Evolutionary conservation across 805 yeast species (phyloP), one percentile per base, ranked within the genome.

Genomic region (Lachancea sp.): DNA sequence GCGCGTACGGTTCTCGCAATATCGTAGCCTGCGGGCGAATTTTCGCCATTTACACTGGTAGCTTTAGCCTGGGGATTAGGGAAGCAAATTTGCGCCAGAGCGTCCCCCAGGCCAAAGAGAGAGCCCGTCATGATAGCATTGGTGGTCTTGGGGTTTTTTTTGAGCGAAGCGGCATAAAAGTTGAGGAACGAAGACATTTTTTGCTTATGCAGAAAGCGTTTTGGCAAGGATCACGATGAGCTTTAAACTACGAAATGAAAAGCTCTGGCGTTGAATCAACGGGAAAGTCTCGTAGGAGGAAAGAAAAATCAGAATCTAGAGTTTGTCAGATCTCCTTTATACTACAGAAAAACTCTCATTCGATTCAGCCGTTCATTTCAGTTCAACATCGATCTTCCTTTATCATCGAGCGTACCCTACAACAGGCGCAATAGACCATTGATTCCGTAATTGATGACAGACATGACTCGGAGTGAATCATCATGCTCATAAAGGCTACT

Each of bases 21-120:
- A 53, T 86, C 88, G 58, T 69, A 82, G n/a, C 25, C 32, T 5
- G n/a, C 27, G 6, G 38, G 10, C 11, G 11, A 13, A 6, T 27
- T 27, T 17, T 43, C 38, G 9, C 44, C 31, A 15, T 25, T 16
- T 15, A 6, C 11, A 27, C 25, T 25, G 15, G 26, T 41, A 20
- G 42, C 15, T 7, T 19, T 18, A 12, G 42, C 42, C 18, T 13
- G 22, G 31, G 39, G 31, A 25, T 8, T 29, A 13, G 74, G 69
- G 58, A 76, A 75, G 5, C 76, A 54, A 0, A 64, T 36, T 59
- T 88, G 95, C 0, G 95, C 96, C 20, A 84, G 53, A 1, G 64
- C 65, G 60, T 88, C 96, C 2, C 96, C 96, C 1, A 79, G 48
- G 0, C 88, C 93, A 59, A 87, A 86, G 3, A 79, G 69, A 43